Evolutionary conservation across 805 yeast genomes (phyloP).

Genomic region (Nakazawaea pomicola): DNA sequence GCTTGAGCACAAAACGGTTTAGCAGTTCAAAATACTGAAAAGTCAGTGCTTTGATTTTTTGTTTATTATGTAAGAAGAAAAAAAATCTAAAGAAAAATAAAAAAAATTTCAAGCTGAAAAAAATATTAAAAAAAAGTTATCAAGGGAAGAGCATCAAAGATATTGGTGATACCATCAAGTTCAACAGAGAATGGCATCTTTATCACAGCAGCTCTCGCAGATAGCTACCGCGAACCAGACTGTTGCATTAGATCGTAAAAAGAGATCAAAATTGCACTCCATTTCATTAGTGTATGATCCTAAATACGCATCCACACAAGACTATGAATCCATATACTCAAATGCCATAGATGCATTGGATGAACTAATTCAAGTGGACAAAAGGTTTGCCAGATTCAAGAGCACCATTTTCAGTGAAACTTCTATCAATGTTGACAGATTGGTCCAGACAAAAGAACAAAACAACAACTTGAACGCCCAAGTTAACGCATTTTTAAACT

Average conservation of each 20-base stretch:
- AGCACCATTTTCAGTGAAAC: constrained; percentile 78
- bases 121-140: background rate
- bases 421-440: constrained; percentile 74
- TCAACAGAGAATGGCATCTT: constrained; percentile 31
- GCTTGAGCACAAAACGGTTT: too few species aligned
- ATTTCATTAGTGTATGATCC: constrained; percentile 85
- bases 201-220: constrained; percentile 77
- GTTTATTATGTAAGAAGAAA: too few species aligned
- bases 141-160: background rate
- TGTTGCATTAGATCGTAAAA: constrained; percentile 79
- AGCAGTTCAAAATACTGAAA: too few species aligned
- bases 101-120: background rate
- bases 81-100: too few species aligned
- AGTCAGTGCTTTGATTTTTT: too few species aligned
- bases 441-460: constrained; percentile 74
- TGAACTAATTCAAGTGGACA: constrained; percentile 66
- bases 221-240: constrained; percentile 62
- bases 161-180: background rate
- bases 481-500: constrained; percentile 64
- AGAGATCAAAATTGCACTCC: constrained; percentile 81
- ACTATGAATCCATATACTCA: constrained; percentile 73
- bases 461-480: constrained; percentile 70
- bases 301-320: constrained; percentile 89
- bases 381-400: constrained; percentile 67
- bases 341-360: constrained; percentile 71